Conservation (phyloP, 176 grass and related monocot genomes). For the Raddia guianensis region DNA sequence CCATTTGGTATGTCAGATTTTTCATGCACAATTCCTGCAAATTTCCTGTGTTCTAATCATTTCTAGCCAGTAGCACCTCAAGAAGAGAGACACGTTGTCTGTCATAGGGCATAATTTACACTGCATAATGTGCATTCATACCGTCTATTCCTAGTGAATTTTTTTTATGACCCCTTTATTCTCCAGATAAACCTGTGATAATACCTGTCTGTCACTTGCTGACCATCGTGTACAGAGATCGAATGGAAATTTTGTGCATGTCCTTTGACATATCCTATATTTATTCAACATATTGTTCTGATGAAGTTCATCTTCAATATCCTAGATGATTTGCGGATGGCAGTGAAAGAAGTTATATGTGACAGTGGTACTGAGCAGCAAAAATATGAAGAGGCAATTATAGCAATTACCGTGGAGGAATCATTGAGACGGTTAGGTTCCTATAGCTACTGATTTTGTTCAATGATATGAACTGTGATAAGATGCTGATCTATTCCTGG, state of each 20-base stretch:
- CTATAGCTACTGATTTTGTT: conserved; percentile 38
- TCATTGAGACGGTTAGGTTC: conserved; percentile 75
- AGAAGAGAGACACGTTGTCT: not conserved
- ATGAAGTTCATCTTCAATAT: not conserved
- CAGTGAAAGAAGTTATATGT: conserved; percentile 94
- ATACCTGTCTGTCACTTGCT: not conserved
- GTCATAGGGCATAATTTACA: conserved; percentile 12
- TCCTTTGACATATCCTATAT: not conserved
- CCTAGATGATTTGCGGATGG: conserved; percentile 84
- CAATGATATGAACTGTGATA: conserved; percentile 23
- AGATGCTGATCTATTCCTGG: conserved; percentile 26
- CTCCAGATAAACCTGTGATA: not conserved
- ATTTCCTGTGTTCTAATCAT: not conserved
- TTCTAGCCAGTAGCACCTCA: not conserved
- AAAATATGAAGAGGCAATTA: conserved; percentile 79
- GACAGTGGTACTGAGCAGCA: conserved; percentile 57
- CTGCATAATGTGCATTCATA: not conserved
- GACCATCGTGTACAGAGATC: not conserved
- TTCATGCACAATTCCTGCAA: not conserved
- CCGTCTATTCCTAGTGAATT: not conserved
- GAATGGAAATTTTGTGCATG: not conserved
- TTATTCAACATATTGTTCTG: conserved; percentile 19
- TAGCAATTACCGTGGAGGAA: conserved; percentile 88
- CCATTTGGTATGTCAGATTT: not conserved
- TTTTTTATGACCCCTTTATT: not conserved